A percentile compares a stretch with the other conserved stretches of the same genome.
Conservation (phyloP, 1,139 yeast species). For the Yamadazyma dushanensis region DNA sequence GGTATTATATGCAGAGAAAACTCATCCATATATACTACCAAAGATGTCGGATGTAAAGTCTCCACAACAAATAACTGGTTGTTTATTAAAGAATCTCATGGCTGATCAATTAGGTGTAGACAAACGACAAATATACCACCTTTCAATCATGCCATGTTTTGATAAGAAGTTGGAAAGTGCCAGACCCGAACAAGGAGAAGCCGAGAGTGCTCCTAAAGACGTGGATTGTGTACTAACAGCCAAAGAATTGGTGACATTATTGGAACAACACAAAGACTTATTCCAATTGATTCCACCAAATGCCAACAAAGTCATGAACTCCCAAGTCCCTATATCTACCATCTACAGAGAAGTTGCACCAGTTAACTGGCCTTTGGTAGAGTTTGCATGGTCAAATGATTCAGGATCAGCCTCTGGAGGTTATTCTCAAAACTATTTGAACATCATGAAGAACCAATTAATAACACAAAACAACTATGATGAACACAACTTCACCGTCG, state of each 20-base stretch:
- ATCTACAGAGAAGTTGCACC: conserved; percentile 48
- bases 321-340: conserved; percentile 17
- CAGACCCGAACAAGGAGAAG: conserved; percentile 56
- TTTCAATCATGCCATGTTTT: conserved; percentile 93
- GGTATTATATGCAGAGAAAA: conserved; percentile 93
- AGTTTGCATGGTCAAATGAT: conserved; percentile 69
- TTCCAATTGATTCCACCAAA: conserved; percentile 23
- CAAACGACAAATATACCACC: conserved; percentile 60
- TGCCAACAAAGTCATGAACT: conserved; percentile 13
- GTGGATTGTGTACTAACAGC: conserved; percentile 96
- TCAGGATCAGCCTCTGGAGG: conserved; percentile 91
- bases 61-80: conserved; percentile 92
- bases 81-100: conserved; percentile 61
- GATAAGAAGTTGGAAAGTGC: conserved; percentile 96
- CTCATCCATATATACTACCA: conserved; percentile 82
- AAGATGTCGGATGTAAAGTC: conserved; percentile 66
- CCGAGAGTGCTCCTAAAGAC: conserved; percentile 35
- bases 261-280: conserved; percentile 42
- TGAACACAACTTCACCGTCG: conserved; percentile 23
- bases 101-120: conserved; percentile 36
- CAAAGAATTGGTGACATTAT: conserved; percentile 73
- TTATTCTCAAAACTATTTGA: conserved; percentile 64
- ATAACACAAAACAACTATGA: conserved; percentile 19
- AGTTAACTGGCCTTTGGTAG: conserved; percentile 54
- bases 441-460: conserved; percentile 34